These are phyloP conservation scores for Cyanodermella asteris DNA, from an alignment of 2,329 filamentous ascomycete genomes.

Conservation along the genomic window DNA sequence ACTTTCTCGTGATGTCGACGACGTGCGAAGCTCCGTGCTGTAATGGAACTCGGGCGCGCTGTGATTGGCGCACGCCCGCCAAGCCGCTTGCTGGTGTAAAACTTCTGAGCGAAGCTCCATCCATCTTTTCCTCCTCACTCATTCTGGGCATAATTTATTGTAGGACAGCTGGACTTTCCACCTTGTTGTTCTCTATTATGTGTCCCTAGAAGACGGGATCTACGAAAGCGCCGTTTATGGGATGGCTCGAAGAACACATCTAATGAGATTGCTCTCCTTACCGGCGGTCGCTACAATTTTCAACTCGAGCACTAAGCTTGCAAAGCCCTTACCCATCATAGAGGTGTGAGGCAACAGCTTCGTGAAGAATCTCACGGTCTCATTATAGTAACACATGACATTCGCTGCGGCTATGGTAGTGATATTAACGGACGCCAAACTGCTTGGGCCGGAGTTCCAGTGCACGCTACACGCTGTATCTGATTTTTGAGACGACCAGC, in stretches of 20 bases:
- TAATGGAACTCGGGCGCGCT: constrained; percentile 1
- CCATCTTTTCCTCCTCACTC: constrained; percentile 24
- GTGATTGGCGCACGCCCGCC: neutral
- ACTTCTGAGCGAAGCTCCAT: constrained; percentile 1
- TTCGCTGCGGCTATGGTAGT: too few relatives aligned
- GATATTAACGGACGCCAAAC: too few relatives aligned
- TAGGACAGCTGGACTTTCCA: constrained; percentile 26
- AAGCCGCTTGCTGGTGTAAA: neutral
- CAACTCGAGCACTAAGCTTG: too few relatives aligned
- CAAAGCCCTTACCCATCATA: too few relatives aligned
- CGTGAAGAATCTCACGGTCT: too few relatives aligned
- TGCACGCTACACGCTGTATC: too few relatives aligned
- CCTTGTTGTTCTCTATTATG: constrained; percentile 39
- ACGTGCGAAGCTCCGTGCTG: neutral
- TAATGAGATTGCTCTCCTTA: constrained; percentile 44
- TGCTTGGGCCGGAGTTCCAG: too few relatives aligned
- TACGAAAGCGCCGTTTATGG: constrained; percentile 39
- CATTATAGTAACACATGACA: too few relatives aligned
- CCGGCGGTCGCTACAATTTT: constrained; percentile 45
- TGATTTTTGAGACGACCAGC: too few relatives aligned
- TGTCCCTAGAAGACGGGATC: constrained; percentile 33
- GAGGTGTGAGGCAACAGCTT: too few relatives aligned
- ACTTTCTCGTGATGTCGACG: constrained; percentile 1
- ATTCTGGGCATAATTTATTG: constrained; percentile 45
- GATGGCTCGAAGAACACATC: constrained; percentile 32